Conservation (phyloP, 1,284 basidiomycete genomes). For the Cutaneotrichosporon sp. region DNA sequence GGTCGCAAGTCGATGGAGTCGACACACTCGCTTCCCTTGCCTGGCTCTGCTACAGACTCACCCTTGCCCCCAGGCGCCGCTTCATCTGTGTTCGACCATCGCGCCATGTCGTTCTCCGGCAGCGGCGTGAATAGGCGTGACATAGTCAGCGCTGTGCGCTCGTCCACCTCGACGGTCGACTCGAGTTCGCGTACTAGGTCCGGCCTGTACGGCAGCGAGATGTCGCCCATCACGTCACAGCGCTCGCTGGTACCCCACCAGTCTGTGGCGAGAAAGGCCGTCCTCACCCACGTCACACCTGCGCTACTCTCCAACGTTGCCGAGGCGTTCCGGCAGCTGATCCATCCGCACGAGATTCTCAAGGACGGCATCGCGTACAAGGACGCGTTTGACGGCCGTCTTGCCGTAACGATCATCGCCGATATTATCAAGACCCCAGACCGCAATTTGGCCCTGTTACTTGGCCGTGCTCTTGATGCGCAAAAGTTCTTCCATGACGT, state of each 20-base stretch:
- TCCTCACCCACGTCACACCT: conserved; percentile 63
- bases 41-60: conserved; percentile 21
- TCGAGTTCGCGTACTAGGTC: background rate
- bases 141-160: conserved; percentile 39
- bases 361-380: conserved; percentile 97
- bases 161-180: conserved; percentile 32
- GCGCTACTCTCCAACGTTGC: conserved; percentile 92
- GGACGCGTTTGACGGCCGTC: conserved; percentile 92
- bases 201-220: conserved; percentile 18
- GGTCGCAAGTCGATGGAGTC: conserved; percentile 49
- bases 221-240: conserved; percentile 42
- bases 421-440: conserved; percentile 99
- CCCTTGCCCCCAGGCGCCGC: conserved; percentile 40
- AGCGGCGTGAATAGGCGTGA: conserved; percentile 36
- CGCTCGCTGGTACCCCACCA: conserved; percentile 36
- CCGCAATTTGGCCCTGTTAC: conserved; percentile 86
- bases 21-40: conserved; percentile 41
- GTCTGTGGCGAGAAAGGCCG: conserved; percentile 30
- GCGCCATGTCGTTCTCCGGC: conserved; percentile 53
- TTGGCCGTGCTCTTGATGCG: conserved; percentile 91
- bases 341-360: conserved; percentile 72
- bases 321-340: conserved; percentile 82
- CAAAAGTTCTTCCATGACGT: conserved; percentile 99
- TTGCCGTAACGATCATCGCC: conserved; percentile 93
- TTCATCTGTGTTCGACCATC: conserved; percentile 33